phyloP scores from a whole-genome alignment of 768 basidiomycete species.

The Boletus rufocinnamomeus region DNA sequence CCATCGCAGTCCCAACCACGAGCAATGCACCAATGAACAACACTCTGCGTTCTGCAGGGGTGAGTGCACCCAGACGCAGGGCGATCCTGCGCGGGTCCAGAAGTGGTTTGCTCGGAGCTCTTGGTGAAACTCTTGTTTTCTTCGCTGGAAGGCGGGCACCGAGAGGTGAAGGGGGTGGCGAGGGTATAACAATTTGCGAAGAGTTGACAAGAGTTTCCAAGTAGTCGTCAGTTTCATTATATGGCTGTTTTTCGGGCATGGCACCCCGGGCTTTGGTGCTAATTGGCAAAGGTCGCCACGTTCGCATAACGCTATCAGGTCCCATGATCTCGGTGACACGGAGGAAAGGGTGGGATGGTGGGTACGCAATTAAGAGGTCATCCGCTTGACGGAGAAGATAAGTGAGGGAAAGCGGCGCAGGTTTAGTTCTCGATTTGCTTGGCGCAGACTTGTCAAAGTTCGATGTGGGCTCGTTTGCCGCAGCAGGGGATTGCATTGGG shows the following conservation, averaged over 20 bases:
- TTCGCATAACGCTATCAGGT: conserved; percentile 72
- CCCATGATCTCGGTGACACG: conserved; percentile 66
- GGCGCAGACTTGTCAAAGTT: conserved; percentile 2
- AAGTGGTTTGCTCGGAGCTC: conserved; percentile 6
- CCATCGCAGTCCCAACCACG: conserved; percentile 70
- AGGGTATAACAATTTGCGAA: conserved; percentile 27
- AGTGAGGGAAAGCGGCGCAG: conserved; percentile 43
- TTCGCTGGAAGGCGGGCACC: conserved; percentile 15
- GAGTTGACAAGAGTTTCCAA: conserved; percentile 29
- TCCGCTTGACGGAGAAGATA: conserved; percentile 60
- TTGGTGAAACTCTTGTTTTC: conserved; percentile 22
- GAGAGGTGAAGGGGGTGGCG: conserved; percentile 27
- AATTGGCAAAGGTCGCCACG: conserved; percentile 52
- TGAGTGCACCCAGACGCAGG: conserved; percentile 29
- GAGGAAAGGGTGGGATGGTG: conserved; percentile 59
- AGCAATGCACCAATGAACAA: conserved; percentile 67
- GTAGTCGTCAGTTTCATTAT: conserved; percentile 30
- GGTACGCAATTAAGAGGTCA: conserved; percentile 55
- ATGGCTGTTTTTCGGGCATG: conserved; percentile 27
- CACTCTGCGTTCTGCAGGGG: conserved; percentile 29
- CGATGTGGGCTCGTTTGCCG: conserved; percentile 1
- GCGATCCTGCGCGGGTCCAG: conserved; percentile 22
- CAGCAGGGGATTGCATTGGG: background rate
- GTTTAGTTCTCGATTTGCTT: conserved; percentile 17
- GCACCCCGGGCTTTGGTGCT: conserved; percentile 8